Evolutionary conservation across 2,329 filamentous ascomycete genomes (phyloP), one percentile per base, ranked within the genome.

Genomic region (Geosmithia morbida): DNA sequence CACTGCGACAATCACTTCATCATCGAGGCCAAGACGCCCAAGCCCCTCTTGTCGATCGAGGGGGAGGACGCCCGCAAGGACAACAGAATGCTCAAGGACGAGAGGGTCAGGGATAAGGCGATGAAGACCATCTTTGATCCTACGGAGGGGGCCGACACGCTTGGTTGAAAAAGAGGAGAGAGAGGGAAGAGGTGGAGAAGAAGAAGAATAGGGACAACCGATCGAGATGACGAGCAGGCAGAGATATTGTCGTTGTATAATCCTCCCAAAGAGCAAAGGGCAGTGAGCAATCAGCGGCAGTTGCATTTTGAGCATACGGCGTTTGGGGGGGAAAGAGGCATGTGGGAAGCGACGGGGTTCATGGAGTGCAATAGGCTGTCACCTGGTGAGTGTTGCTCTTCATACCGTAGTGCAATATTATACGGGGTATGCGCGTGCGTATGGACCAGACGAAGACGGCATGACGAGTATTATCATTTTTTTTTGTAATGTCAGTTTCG

Each of bases 1-100:
- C 87, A 96, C 69, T 98, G 92, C 71, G 92, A 98, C 63, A 98
- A 98, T 69, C 94, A 98, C 67, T 98, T 89, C 61, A 85, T 98
- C 40, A 73, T 98, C 53, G 89, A 97, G 4, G 94, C 92, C 46
- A 66, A 84, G 55, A 86, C 83, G 4, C 87, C 92, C 19, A 85
- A 94, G 66, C 77, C 89, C 10, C 77, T 84, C 37, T 68, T 98
- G 46, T 79, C 89, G 54, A 77, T 98, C 46, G 92, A 98, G 69
- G 86, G 90, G 51, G 90, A 94, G 52, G 94, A 98, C 66, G 81
- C 82, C 2, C 75, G 92, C 50, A 75, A 89, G 56, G 87, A 98
- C 65, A 79, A 77, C 57, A 79, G 85, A 68, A 96, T 98, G 87
- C 71, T 98, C 56, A 94, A 83, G 68, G 92, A 98, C 61, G 88